Base-by-base conservation (phyloP, 1,139 yeast genomes). In the Ogataea hybrid region DNA sequence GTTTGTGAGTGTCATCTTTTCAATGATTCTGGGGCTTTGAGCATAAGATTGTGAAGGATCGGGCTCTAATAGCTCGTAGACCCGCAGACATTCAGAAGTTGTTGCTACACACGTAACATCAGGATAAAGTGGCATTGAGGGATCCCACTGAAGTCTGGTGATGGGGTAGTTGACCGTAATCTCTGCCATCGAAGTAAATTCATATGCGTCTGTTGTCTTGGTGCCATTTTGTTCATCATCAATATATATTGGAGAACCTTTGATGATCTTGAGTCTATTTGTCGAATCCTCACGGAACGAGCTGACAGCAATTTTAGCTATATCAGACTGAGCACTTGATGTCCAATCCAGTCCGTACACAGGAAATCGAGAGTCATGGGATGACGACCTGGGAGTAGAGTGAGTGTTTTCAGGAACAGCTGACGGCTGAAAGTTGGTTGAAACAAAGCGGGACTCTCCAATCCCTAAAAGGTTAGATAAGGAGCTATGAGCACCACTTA, bases 121-220 rank as follows among this genome's bases (percentile, higher is more conserved):
- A 4, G 50, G 22, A 18, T 39, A 35, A 2, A 48, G 35, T 8
- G 35, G 36, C 58, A 62, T 55, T 6, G 58, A 47, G 1, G 92
- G 90, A 53, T 83, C 88, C 94, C 94, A 85, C 52, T 77, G 81
- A 28, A 84, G 56, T 44, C 76, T 73, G 0, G 95, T 84, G 4
- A 80, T 69, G 0, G 95, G 95, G 51, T 81, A 79, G 41, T 78
- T 79, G 10, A 81, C 72, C 15, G 63, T 59, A 7, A 71, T 63
- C 47, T 82, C 89, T n/a, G 81, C 69, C 2, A 70, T 68, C 38
- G 67, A 67, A 36, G 58, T 58, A 61, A 81, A 77, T 43, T 71
- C 70, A 52, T 71, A 70, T 5, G 76, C 75, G 41, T 70, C 71
- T 10, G 64, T 59, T 17, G 32, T 33, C 12, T 22, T 28, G 28